phyloP scores from a whole-genome alignment of 352 stramenopile species.

The Phytophthora cryptogea region DNA sequence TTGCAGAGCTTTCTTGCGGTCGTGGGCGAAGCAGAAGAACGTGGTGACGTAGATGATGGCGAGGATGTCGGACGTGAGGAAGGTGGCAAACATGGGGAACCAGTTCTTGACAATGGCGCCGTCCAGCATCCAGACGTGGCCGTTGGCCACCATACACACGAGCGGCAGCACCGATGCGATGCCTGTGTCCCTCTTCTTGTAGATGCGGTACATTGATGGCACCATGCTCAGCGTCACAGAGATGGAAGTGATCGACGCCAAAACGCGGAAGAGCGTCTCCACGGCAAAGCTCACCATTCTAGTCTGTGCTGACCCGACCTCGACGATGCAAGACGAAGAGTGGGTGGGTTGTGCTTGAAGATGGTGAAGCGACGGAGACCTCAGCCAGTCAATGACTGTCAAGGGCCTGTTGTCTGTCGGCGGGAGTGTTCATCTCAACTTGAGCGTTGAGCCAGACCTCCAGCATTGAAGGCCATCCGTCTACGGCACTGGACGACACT shows the following conservation, averaged over 20 bases:
- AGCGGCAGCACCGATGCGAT: conserved; percentile 39
- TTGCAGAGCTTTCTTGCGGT: conserved; percentile 32
- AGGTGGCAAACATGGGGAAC: conserved; percentile 49
- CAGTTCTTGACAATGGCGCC: conserved; percentile 35
- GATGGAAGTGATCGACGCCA: conserved; percentile 36
- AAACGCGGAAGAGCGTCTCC: conserved; percentile 36
- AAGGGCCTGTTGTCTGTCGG: not conserved
- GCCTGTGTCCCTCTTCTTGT: conserved; percentile 37
- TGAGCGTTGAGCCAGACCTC: conserved; percentile 12
- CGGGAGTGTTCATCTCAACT: conserved; percentile 20
- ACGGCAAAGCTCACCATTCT: conserved; percentile 30
- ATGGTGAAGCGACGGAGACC: conserved; percentile 20
- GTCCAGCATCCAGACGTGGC: conserved; percentile 45
- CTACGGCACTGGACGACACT: too few species aligned
- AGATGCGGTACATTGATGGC: conserved; percentile 41
- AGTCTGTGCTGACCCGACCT: not conserved
- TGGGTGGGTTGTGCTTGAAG: conserved; percentile 13
- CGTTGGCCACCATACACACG: conserved; percentile 38
- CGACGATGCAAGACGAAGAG: conserved; percentile 9
- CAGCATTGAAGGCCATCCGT: too few species aligned
- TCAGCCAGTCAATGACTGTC: conserved; percentile 12
- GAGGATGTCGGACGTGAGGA: conserved; percentile 35
- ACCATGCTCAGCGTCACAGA: conserved; percentile 40
- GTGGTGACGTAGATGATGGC: conserved; percentile 32
- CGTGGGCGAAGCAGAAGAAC: conserved; percentile 32